A percentile compares a stretch with the other conserved stretches of the same genome.
phyloP scores from a whole-genome alignment of 371 early-diverging fungal species.

The Actinomortierella wolfii region DNA sequence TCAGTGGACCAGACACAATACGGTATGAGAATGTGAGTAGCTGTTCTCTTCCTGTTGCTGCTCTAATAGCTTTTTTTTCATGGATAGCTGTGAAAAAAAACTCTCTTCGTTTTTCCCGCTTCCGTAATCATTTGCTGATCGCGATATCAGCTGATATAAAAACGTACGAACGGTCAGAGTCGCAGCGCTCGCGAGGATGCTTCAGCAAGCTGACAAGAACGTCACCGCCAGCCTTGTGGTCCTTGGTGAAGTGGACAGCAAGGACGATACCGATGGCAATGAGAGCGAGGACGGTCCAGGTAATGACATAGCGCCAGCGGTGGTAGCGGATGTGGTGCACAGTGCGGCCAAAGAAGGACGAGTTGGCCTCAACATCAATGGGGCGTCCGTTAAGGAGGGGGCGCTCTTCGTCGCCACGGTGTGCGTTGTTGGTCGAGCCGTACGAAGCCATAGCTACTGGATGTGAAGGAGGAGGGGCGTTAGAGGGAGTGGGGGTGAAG shows the following conservation, averaged over 20 bases:
- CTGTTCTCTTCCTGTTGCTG: too few species aligned
- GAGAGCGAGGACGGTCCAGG: constrained; percentile 23
- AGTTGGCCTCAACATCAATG: constrained; percentile 21
- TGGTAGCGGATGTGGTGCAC: constrained; percentile 22
- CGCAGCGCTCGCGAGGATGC: constrained; percentile 14
- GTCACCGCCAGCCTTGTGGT: constrained; percentile 10
- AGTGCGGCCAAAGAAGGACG: constrained; percentile 33
- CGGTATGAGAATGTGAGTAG: too few species aligned
- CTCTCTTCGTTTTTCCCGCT: too few species aligned
- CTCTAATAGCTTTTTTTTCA: too few species aligned
- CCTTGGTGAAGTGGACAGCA: constrained; percentile 21
- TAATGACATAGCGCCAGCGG: constrained; percentile 29
- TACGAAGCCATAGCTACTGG: constrained; percentile 15
- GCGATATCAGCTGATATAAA: too few species aligned
- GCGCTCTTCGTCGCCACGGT: constrained; percentile 21
- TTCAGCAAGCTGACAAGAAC: constrained; percentile 8
- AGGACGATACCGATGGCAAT: constrained; percentile 21
- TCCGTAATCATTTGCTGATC: too few species aligned
- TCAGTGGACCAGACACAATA: too few species aligned
- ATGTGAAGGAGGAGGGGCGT: neutral
- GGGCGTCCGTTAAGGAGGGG: constrained; percentile 21
- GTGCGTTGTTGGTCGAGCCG: constrained; percentile 16
- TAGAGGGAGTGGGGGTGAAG: constrained; percentile 1
- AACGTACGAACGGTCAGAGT: constrained; percentile 20
- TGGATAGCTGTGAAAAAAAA: too few species aligned